These are phyloP conservation scores for Cutaneotrichosporon sp. DNA, from an alignment of 1,284 basidiomycete species.

Conservation along the genomic window DNA sequence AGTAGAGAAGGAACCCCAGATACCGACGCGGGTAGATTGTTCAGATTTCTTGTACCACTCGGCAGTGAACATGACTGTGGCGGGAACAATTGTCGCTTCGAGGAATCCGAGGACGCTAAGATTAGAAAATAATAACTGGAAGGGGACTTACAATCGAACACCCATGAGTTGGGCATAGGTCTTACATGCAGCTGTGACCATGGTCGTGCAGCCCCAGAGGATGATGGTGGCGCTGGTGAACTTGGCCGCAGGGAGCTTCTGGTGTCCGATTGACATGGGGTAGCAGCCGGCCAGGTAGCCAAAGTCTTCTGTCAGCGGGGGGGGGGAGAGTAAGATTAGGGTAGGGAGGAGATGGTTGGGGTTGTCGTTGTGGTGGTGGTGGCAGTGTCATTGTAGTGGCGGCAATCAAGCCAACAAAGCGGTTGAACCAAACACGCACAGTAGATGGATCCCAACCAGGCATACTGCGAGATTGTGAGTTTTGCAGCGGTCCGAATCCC, in stretches of 20 bases:
- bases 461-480: conserved; percentile 20
- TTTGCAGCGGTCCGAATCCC: conserved; percentile 14
- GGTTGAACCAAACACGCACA: conserved; percentile 28
- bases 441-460: conserved; percentile 28
- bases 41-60: conserved; percentile 28
- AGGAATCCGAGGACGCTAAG: conserved; percentile 19
- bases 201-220: conserved; percentile 25
- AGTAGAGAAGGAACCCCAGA: conserved; percentile 27
- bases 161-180: conserved; percentile 27
- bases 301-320: conserved; percentile 17
- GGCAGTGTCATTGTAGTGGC: no score
- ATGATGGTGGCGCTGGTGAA: conserved; percentile 21
- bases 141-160: conserved; percentile 20
- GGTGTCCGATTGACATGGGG: conserved; percentile 28
- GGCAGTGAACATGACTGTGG: conserved; percentile 27
- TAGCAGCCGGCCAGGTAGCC: conserved; percentile 31
- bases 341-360: not conserved
- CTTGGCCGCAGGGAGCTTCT: conserved; percentile 25
- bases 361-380: no score
- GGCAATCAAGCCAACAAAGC: no score
- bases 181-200: conserved; percentile 26
- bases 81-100: conserved; percentile 21
- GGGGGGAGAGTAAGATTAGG: no score
- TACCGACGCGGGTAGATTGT: conserved; percentile 20
- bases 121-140: not conserved